Evolutionary conservation across 2,329 filamentous ascomycete species (phyloP).

Genomic region (Sporothrix brasiliensis): DNA sequence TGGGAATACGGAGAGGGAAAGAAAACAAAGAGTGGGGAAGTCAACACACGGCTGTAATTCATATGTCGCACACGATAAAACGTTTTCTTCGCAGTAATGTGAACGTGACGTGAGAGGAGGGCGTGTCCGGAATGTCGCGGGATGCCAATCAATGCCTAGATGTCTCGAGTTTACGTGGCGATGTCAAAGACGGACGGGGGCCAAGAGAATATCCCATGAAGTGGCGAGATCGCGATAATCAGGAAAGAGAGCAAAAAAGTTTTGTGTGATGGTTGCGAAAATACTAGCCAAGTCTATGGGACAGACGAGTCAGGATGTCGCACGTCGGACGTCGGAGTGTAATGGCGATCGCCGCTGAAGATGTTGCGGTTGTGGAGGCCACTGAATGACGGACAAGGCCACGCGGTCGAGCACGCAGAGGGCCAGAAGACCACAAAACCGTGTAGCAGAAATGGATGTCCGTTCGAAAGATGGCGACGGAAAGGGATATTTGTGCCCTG

Average conservation of each 20-base stretch:
- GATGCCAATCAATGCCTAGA: neutral
- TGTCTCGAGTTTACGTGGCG: neutral
- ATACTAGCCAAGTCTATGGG: neutral
- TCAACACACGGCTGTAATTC: neutral
- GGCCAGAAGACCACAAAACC: neutral
- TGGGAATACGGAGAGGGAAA: neutral
- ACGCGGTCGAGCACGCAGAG: neutral
- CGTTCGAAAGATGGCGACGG: neutral
- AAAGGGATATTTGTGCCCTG: neutral
- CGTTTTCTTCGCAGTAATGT: neutral
- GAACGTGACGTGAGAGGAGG: neutral
- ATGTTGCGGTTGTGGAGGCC: slow-evolving; percentile 15
- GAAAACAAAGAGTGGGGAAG: neutral
- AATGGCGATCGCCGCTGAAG: slow-evolving; percentile 11
- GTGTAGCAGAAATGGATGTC: neutral
- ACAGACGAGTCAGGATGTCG: neutral
- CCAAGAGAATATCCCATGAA: neutral
- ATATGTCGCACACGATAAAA: neutral
- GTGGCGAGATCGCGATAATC: neutral
- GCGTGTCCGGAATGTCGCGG: slow-evolving; percentile 16
- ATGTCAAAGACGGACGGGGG: neutral
- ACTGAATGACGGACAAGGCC: neutral
- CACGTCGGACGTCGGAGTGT: neutral
- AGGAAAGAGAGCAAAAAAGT: neutral
- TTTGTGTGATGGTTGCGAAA: neutral